phyloP scores from a whole-genome alignment of 306 rosid genomes.

The Quercus wislizeni region DNA sequence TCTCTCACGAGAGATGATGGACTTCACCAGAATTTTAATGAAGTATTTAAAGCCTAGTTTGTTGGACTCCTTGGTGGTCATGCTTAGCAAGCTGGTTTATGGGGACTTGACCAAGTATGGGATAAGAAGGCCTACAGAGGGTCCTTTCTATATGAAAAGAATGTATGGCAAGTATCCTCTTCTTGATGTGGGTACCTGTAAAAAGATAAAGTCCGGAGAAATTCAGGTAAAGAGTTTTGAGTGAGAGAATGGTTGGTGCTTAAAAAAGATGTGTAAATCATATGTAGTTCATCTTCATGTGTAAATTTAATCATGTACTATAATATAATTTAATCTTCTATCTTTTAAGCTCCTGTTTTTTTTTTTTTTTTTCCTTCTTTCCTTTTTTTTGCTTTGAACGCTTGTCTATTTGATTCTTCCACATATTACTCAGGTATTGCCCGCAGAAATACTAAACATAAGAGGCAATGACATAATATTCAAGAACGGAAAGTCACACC shows the following conservation, averaged over 20 bases:
- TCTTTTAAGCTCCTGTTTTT: no score
- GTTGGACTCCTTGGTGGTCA: constrained; percentile 52
- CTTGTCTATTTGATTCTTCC: background rate
- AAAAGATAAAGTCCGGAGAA: constrained; percentile 49
- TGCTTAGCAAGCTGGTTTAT: constrained; percentile 44
- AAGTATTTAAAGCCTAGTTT: constrained; percentile 36
- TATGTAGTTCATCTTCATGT: no score
- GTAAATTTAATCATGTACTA: no score
- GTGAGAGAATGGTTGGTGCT: no score
- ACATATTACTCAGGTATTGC: constrained; percentile 35
- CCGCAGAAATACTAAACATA: constrained; percentile 45
- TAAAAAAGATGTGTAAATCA: no score
- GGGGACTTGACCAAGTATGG: constrained; percentile 60
- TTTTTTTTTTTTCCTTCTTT: no score
- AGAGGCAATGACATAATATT: constrained; percentile 41
- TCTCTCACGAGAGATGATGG: constrained; percentile 43
- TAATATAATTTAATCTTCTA: no score
- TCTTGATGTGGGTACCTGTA: constrained; percentile 44
- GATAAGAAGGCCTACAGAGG: constrained; percentile 53
- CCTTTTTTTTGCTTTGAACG: no score
- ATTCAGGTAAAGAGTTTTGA: constrained; percentile 44
- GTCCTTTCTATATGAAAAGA: constrained; percentile 63
- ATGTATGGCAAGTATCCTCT: constrained; percentile 66
- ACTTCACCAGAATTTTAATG: constrained; percentile 37
- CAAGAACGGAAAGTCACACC: constrained; percentile 39